Evolutionary conservation across 1,284 basidiomycete species (phyloP).

Genomic region (Puccinia polysora): DNA sequence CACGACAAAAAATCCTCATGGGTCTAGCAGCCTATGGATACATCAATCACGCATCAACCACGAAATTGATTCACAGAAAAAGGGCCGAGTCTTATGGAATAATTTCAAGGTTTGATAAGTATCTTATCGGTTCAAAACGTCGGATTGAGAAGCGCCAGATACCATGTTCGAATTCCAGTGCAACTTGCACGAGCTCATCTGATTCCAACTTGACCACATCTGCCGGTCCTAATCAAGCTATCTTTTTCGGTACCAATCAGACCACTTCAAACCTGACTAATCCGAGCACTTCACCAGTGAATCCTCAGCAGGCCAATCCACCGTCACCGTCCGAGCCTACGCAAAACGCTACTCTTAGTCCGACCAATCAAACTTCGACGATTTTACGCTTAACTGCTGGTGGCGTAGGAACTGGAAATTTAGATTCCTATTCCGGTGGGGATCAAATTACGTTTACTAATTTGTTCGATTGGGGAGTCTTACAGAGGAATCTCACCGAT

Average conservation of each 20-base stretch:
- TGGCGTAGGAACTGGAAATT: constrained; percentile 7
- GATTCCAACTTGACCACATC: neutral
- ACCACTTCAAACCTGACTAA: no score
- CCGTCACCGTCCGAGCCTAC: no score
- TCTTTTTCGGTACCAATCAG: constrained; percentile 1
- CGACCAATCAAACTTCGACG: neutral
- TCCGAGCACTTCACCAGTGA: no score
- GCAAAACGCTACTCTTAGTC: no score
- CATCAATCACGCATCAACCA: constrained; percentile 54
- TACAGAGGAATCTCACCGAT: constrained; percentile 55
- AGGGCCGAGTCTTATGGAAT: constrained; percentile 48
- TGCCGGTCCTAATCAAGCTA: neutral
- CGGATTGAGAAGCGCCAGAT: constrained; percentile 50
- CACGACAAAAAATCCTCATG: constrained; percentile 67
- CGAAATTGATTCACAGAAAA: constrained; percentile 57
- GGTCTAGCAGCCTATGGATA: constrained; percentile 76
- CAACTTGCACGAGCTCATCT: neutral
- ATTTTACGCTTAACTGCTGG: neutral
- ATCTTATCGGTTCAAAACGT: constrained; percentile 45
- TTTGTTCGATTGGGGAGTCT: constrained; percentile 66
- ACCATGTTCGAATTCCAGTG: constrained; percentile 5
- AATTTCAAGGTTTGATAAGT: constrained; percentile 46
- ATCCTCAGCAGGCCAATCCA: no score
- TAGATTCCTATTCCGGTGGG: constrained; percentile 47
- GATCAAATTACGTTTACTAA: constrained; percentile 71